Evolutionary conservation across 345 rosid species (phyloP), one percentile per base, ranked within the genome.

Genomic region (Geranium brycei): DNA sequence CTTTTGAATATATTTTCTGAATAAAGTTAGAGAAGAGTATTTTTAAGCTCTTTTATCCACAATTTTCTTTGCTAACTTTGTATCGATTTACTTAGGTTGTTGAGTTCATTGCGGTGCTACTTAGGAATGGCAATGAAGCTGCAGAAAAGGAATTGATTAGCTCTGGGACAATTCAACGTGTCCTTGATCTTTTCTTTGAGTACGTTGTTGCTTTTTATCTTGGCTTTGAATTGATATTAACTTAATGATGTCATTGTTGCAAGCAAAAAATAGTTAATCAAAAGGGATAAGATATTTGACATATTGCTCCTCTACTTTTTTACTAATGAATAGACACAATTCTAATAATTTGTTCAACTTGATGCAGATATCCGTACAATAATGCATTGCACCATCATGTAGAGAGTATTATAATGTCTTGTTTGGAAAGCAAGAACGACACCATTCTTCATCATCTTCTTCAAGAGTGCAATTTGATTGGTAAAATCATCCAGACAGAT

Each of bases 311-410:
- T 47, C 41, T 47, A 13, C 11, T 47, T 11, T 47, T 67, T 70
- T 35, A 35, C 59, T 57, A 17, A 0, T 57, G 59, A 16, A 15
- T 57, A 57, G 8, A 18, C 53, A 47, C 11, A 15, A 8, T 8
- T 47, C 11, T 47, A 6, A 47, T 11, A 47, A 8, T 11, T 47
- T 47, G 15, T 13, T 47, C 15, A 47, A 47, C 11, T 11, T 63
- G 57, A 38, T 80, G 73, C 78, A 95, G 99, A 89, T 95, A 95
- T 68, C 99, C 96, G 1, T 95, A 73, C 81, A 95, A 91, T 72
- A 95, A 95, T 70, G 95, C 95, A 19, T 69, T 95, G 77, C 99
- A 95, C 77, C 97, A 91, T 80, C 97, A 91, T 62, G 93, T 88
- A 55, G 99, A 93, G 78, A 95, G 88, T 74, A 84, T 91, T 63